Evolutionary conservation across 768 basidiomycete species (phyloP).

Genomic region (Kockovaella imperatae): DNA sequence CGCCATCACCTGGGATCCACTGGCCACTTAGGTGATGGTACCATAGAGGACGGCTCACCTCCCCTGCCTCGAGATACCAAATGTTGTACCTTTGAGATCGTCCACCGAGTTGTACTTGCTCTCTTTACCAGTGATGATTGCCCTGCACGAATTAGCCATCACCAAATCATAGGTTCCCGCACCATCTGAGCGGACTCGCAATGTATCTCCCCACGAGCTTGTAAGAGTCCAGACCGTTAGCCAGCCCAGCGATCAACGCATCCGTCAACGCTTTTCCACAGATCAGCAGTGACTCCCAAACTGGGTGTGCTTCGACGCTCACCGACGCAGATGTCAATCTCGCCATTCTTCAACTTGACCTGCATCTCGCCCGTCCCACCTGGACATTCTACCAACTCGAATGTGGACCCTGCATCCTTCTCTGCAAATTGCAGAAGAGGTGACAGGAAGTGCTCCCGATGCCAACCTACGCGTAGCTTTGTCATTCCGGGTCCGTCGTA

Average conservation of each 20-base stretch:
- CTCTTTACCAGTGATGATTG: constrained; percentile 78
- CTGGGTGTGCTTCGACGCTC: constrained; percentile 17
- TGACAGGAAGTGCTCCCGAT: constrained; percentile 67
- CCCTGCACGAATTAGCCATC: constrained; percentile 51
- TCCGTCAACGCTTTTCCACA: constrained; percentile 73
- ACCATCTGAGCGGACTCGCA: constrained; percentile 80
- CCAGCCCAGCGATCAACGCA: constrained; percentile 81
- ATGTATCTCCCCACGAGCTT: constrained; percentile 91
- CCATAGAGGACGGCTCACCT: constrained; percentile 50
- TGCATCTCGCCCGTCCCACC: constrained; percentile 48
- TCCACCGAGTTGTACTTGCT: constrained; percentile 61
- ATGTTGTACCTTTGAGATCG: constrained; percentile 68
- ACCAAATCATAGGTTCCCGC: constrained; percentile 12
- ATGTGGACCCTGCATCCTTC: constrained; percentile 59
- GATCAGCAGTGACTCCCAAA: constrained; percentile 65
- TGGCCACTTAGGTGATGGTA: not conserved
- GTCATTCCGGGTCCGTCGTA: too few relatives aligned
- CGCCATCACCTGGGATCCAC: constrained; percentile 63
- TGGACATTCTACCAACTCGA: constrained; percentile 81
- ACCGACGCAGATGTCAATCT: constrained; percentile 40
- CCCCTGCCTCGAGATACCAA: constrained; percentile 83
- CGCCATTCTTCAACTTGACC: constrained; percentile 42
- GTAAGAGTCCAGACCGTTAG: constrained; percentile 78
- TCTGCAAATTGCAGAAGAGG: constrained; percentile 80
- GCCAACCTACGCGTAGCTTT: constrained; percentile 42